phyloP scores from a whole-genome alignment of 75 land plant genomes.

The Sequoia sempervirens region DNA sequence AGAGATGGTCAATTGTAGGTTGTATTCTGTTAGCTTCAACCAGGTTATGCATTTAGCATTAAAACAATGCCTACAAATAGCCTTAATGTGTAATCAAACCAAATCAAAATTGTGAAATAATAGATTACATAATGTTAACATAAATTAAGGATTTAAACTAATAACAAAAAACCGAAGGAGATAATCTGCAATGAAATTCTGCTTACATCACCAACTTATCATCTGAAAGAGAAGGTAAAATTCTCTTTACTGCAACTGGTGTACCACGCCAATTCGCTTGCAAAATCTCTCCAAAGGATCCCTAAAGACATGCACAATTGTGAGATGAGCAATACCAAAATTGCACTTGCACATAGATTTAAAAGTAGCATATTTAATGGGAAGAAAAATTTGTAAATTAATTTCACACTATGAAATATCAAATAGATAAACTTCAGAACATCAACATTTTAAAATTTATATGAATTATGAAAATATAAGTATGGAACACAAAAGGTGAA shows the following conservation, averaged over 20 bases:
- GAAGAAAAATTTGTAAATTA: background rate
- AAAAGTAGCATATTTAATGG: background rate
- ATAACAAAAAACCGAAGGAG: too few species aligned
- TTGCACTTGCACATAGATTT: background rate
- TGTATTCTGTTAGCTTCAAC: background rate
- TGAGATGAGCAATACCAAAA: background rate
- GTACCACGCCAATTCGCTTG: slow-evolving; percentile 89
- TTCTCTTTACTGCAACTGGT: slow-evolving; percentile 92
- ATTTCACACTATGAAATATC: background rate
- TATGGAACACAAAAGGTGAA: background rate
- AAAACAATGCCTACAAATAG: background rate
- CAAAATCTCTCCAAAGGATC: slow-evolving; percentile 92
- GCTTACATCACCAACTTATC: slow-evolving; percentile 85
- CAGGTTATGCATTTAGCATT: background rate
- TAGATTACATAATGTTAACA: background rate
- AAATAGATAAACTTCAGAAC: background rate
- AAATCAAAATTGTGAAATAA: background rate
- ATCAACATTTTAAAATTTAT: background rate
- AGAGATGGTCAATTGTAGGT: background rate
- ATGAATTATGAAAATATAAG: background rate
- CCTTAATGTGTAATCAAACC: background rate
- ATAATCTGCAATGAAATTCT: background rate
- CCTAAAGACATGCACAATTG: slow-evolving; percentile 31
- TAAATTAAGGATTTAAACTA: background rate
- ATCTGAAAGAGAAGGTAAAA: slow-evolving; percentile 89